Percentiles rank a stretch among this genome's conserved stretches.
These are phyloP conservation scores for Lactarius sp. DNA, from an alignment of 768 basidiomycete species.

Conservation along the genomic window DNA sequence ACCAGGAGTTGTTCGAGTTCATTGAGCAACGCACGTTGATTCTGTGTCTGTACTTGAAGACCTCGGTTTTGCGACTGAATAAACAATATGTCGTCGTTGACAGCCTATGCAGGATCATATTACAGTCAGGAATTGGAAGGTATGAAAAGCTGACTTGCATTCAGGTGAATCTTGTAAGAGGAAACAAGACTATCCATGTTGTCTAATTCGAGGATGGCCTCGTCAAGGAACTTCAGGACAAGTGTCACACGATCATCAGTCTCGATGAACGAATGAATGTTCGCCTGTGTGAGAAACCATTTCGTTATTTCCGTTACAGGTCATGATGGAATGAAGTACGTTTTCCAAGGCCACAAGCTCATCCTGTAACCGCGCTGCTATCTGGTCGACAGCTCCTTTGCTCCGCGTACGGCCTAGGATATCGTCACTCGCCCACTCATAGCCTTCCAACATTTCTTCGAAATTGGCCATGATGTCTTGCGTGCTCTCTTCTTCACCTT, in stretches of 20 bases:
- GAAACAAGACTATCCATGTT: slow-evolving; percentile 85
- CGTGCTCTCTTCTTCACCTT: slow-evolving; percentile 60
- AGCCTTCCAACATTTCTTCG: slow-evolving; percentile 98
- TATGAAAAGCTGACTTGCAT: slow-evolving; percentile 48
- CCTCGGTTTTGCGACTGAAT: slow-evolving; percentile 97
- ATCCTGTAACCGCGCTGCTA: slow-evolving; percentile 83
- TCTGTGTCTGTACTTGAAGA: slow-evolving; percentile 95
- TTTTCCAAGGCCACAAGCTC: slow-evolving; percentile 93
- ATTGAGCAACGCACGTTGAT: slow-evolving; percentile 76
- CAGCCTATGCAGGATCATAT: slow-evolving; percentile 53
- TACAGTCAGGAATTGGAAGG: background rate
- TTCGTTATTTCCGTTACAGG: background rate
- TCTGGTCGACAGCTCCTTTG: slow-evolving; percentile 79
- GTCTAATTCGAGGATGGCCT: slow-evolving; percentile 84
- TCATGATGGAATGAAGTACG: slow-evolving; percentile 40
- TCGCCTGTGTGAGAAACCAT: slow-evolving; percentile 54
- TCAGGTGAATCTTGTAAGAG: slow-evolving; percentile 94
- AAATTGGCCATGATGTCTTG: slow-evolving; percentile 86
- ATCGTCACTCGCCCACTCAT: slow-evolving; percentile 90
- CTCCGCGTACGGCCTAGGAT: slow-evolving; percentile 60
- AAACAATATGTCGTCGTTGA: slow-evolving; percentile 89
- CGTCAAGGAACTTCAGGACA: slow-evolving; percentile 86
- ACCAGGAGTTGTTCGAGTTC: slow-evolving; percentile 89
- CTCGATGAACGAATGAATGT: slow-evolving; percentile 95
- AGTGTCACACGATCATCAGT: slow-evolving; percentile 85